Evolutionary conservation across 345 rosid species (phyloP).

Genomic region (Pugionium dolabratum): DNA sequence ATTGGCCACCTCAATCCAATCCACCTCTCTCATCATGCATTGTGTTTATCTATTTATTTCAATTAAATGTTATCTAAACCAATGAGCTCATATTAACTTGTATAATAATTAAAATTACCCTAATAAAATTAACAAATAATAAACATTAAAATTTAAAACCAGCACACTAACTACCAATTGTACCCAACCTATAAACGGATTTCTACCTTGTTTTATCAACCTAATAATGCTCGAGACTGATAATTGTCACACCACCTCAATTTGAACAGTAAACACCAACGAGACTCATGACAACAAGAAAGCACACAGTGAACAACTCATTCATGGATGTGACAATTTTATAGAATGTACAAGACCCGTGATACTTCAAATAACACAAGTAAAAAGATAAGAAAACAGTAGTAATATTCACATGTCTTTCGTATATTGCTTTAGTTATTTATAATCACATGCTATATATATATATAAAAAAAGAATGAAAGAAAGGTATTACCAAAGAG

Average conservation of each 20-base stretch:
- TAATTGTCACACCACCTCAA: constrained; percentile 30
- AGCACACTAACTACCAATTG: no score
- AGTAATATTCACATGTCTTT: constrained; percentile 23
- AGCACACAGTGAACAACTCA: no score
- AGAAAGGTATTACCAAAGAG: constrained; percentile 53
- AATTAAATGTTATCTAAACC: constrained; percentile 7
- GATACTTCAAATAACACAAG: neutral
- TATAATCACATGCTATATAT: no score
- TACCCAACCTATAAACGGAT: neutral
- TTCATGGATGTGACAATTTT: constrained; percentile 28
- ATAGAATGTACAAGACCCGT: constrained; percentile 35
- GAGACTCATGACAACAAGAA: neutral
- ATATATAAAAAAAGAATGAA: neutral
- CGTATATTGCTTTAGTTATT: neutral
- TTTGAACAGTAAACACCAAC: neutral
- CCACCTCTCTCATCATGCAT: constrained; percentile 4
- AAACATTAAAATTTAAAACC: neutral
- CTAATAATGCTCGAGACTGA: constrained; percentile 14
- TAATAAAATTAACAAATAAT: neutral
- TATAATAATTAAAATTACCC: neutral
- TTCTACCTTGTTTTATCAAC: constrained; percentile 15
- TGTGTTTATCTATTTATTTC: neutral
- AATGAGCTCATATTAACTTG: neutral
- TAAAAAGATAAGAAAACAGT: no score
- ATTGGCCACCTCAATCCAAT: constrained; percentile 27